Base-by-base conservation (phyloP, 1,139 yeast species). In the Lodderomyces parapsilosis region DNA sequence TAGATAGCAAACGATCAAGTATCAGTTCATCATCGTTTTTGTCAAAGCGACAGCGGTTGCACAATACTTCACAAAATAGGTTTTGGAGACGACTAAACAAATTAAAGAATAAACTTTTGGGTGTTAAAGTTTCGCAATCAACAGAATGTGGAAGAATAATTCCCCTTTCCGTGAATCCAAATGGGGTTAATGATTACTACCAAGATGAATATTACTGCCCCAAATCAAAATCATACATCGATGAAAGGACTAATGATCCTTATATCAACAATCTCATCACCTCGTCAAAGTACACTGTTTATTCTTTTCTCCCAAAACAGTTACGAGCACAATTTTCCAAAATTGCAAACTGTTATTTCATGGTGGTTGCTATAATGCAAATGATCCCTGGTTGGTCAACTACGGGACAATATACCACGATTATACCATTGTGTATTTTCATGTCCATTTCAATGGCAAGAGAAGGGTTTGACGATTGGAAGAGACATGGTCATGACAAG, bases 331-430 rank as follows among this genome's bases (percentile, higher is more conserved):
- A 93, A 61, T 91, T 93, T 57, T 88, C 96, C 15, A 93, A 90
- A 60, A 59, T 93, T 38, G 99, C 99, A 14, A 93, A 93, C 57
- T 75, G 93, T 53, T 78, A 90, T 62, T 90, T 93, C 63, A 65
- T 93, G 77, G 74, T 81, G 8, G 94, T 93, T 19, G 91, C 98
- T 2, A 86, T 93, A 47, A 71, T 91, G 74, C 98, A 93, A 60
- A 84, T 91, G 94, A 85, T 93, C 42, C 99, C 99, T 0, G 81
- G 91, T 1, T 93, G 97, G 97, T 89, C 97, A 2, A 90, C 99
- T 2, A 93, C 99, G 0, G 99, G 98, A 47, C 86, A 89, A n/a
- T 89, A 81, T 60, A 93, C 98, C 2, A 93, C 99, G 1, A 91
- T 93, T 53, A 75, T 91, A 32, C 99, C 99, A 1, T 71, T 93